phyloP scores from a whole-genome alignment of 768 basidiomycete genomes.

The Ephemerocybe angulata region DNA sequence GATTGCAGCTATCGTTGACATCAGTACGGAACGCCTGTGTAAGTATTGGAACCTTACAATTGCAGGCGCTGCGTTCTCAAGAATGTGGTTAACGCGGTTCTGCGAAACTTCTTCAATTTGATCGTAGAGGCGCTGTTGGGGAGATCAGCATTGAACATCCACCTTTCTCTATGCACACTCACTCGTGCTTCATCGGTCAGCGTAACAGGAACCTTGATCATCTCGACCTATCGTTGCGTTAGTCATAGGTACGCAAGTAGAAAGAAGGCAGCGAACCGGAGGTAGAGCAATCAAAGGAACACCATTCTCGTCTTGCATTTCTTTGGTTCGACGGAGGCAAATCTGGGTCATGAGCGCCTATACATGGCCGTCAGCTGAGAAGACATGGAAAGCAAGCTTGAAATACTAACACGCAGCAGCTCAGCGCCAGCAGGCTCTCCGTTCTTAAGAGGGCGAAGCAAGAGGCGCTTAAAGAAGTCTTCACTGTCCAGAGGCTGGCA shows the following conservation, averaged over 20 bases:
- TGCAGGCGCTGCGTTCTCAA: slow-evolving; percentile 42
- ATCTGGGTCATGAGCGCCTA: slow-evolving; percentile 75
- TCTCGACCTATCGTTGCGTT: slow-evolving; percentile 54
- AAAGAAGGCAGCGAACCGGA: slow-evolving; percentile 44
- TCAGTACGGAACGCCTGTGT: neutral
- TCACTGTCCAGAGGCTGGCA: slow-evolving; percentile 82
- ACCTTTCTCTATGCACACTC: slow-evolving; percentile 14
- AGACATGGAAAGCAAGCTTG: neutral
- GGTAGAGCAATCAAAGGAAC: slow-evolving; percentile 73
- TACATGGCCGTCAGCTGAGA: slow-evolving; percentile 4
- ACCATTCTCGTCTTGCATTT: slow-evolving; percentile 84
- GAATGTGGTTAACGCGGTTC: slow-evolving; percentile 54
- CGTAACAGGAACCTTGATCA: slow-evolving; percentile 68
- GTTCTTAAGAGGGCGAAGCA: slow-evolving; percentile 73
- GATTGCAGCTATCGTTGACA: slow-evolving; percentile 49
- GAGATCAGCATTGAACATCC: no score
- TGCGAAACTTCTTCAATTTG: slow-evolving; percentile 61
- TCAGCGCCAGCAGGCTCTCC: slow-evolving; percentile 67
- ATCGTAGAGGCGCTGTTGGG: slow-evolving; percentile 72
- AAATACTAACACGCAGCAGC: slow-evolving; percentile 55
- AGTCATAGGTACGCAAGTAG: neutral
- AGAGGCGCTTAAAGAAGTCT: slow-evolving; percentile 74
- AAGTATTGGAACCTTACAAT: slow-evolving; percentile 31
- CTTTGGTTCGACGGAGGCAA: slow-evolving; percentile 82
- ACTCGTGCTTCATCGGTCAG: slow-evolving; percentile 65